Conservation (phyloP, 1,139 yeast species). For the Scheffersomyces titani region DNA sequence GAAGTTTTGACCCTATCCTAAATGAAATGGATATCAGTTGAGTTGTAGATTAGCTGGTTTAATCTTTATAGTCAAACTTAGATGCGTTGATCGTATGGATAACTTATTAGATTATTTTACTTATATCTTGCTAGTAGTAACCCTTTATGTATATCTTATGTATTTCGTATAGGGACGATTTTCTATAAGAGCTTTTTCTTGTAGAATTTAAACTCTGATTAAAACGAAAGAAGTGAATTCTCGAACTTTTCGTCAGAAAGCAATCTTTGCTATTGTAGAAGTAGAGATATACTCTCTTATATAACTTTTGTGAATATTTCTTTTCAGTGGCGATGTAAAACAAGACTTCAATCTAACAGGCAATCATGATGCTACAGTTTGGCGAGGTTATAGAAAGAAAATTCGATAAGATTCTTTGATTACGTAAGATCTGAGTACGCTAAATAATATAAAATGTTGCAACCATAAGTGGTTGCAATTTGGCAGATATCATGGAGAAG, state of each 20-base stretch:
- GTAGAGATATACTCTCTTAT: not conserved
- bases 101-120: not conserved
- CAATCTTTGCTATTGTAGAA: not conserved
- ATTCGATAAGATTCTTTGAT: slow-evolving; percentile 12
- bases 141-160: not conserved
- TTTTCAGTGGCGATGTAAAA: not conserved
- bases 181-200: not conserved
- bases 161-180: not conserved
- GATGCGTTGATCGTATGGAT: no score
- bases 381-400: slow-evolving; percentile 4
- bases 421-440: slow-evolving; percentile 4
- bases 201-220: no score
- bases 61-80: no score
- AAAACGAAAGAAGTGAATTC: not conserved
- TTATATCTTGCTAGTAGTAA: not conserved
- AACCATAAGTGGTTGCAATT: not conserved
- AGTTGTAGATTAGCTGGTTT: not conserved
- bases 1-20: no score
- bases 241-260: not conserved
- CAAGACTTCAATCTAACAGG: not conserved
- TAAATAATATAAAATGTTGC: not conserved
- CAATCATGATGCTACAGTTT: not conserved
- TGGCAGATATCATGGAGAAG: not conserved
- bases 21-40: not conserved
- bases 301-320: not conserved